Evolutionary conservation across 768 basidiomycete genomes (phyloP), one percentile per base, ranked within the genome.

Genomic region (Tricholoma flavovirens): DNA sequence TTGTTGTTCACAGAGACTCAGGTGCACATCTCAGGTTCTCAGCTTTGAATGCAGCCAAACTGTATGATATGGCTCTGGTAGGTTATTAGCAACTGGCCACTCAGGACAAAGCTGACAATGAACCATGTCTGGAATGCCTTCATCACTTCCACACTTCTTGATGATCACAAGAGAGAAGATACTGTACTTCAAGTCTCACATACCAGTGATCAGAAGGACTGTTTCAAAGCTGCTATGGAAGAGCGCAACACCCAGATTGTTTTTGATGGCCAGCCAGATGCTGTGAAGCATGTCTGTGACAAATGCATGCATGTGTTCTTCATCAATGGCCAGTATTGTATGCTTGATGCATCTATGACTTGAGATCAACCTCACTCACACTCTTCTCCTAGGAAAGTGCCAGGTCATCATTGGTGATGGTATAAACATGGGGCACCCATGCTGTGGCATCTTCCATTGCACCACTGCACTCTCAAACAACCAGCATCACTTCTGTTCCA

Each of bases 111-210:
- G 30, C 56, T 68, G 1, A 57, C 60, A 0, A 61, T 62, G 2
- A 61, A 69, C 14, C 66, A 73, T 38, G 64, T 73, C 14, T 73
- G 69, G 66, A 66, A 69, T 60, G 64, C 56, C 0, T 73, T 71
- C 43, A 50, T 69, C 10, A 59, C 66, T 5, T n/a, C 61, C 5
- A 55, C 65, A 1, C 60, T 71, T 1, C 63, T 73, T 9, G 58
- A 71, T 8, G 65, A 70, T 50, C 26, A 56, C 17, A 5, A 57
- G 2, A 43, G 43, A 0, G 42, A 5, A 22, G 17, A 1, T 19
- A 49, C 7, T 60, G n/a, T n/a, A n/a, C n/a, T 73, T 0, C 22
- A 43, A 4, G 64, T 69, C 0, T 64, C 64, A 2, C 67, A 72
- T 53, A 57, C 51, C 2, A 67, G 71, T 7, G 22, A 55, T 2